Percentiles rank a stretch among this genome's conserved stretches.
phyloP scores from a whole-genome alignment of 2,329 filamentous ascomycete species.

The Microdochium nivale region DNA sequence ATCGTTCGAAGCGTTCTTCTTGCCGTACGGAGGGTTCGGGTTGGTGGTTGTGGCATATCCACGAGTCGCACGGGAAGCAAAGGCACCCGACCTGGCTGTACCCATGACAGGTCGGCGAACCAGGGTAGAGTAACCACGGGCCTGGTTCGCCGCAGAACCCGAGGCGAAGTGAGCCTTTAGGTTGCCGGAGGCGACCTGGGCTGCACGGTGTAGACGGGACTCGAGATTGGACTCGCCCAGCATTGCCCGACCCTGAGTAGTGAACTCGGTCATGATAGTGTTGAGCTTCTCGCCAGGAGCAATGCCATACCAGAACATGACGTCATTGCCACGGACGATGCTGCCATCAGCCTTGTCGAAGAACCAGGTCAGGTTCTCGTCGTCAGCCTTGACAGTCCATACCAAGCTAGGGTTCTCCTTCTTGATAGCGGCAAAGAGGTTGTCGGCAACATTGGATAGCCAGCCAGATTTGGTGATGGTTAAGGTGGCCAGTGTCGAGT shows the following conservation, averaged over 20 bases:
- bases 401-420: conserved; percentile 86
- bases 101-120: conserved; percentile 29
- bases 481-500: conserved; percentile 81
- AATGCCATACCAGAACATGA: conserved; percentile 94
- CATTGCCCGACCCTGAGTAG: conserved; percentile 74
- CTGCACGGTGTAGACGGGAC: conserved; percentile 71
- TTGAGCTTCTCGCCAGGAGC: conserved; percentile 74
- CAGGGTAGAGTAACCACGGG: conserved; percentile 59
- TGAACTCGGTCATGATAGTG: conserved; percentile 78
- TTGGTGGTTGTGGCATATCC: conserved; percentile 61
- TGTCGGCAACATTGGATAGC: conserved; percentile 91
- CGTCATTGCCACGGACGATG: conserved; percentile 74
- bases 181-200: conserved; percentile 55
- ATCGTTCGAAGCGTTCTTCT: conserved; percentile 78
- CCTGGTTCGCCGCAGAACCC: conserved; percentile 40
- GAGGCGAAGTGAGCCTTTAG: conserved; percentile 29
- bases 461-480: conserved; percentile 92
- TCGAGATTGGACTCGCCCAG: conserved; percentile 85
- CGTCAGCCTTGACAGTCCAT: conserved; percentile 94
- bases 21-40: conserved; percentile 82
- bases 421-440: conserved; percentile 87
- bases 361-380: conserved; percentile 97
- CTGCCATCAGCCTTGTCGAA: conserved; percentile 95
- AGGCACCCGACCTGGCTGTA: conserved; percentile 11
- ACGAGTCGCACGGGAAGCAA: conserved; percentile 24